phyloP scores from a whole-genome alignment of 768 basidiomycete species.

The Lentinus brumalis region DNA sequence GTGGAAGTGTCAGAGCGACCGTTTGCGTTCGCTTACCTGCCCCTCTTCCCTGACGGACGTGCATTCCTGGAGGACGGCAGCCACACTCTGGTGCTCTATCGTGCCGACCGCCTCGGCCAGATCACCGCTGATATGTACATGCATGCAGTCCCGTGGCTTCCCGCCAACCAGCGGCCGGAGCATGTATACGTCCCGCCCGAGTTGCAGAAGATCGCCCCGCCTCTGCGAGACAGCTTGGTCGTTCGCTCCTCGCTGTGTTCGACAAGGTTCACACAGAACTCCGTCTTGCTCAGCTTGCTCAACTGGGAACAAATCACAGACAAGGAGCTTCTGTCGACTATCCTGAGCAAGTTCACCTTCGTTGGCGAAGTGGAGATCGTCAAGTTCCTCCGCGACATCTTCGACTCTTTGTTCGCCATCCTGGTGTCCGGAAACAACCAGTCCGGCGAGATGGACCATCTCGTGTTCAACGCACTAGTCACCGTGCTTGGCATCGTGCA shows the following conservation, averaged over 20 bases:
- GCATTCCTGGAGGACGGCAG: conserved; percentile 89
- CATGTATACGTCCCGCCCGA: conserved; percentile 59
- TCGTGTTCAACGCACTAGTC: conserved; percentile 90
- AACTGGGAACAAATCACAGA: conserved; percentile 77
- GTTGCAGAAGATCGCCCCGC: conserved; percentile 63
- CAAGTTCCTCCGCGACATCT: conserved; percentile 88
- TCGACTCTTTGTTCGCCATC: conserved; percentile 91
- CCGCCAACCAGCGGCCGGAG: conserved; percentile 59
- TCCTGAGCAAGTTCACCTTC: conserved; percentile 85
- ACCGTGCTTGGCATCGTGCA: conserved; percentile 91
- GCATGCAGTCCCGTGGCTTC: conserved; percentile 60
- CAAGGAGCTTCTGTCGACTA: conserved; percentile 64
- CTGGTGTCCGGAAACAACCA: conserved; percentile 76
- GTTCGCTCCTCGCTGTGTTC: conserved; percentile 92
- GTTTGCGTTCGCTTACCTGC: conserved; percentile 92
- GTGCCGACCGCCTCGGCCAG: conserved; percentile 68
- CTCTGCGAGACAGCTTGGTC: conserved; percentile 74
- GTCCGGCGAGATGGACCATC: conserved; percentile 75
- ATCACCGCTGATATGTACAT: conserved; percentile 74
- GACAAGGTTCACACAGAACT: conserved; percentile 89
- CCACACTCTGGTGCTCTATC: conserved; percentile 83
- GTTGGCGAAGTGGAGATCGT: conserved; percentile 94
- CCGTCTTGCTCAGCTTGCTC: conserved; percentile 75
- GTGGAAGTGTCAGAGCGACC: conserved; percentile 63
- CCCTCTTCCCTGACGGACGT: conserved; percentile 73